Conservation (phyloP, 352 stramenopile species). For the Phytophthora quininea region DNA sequence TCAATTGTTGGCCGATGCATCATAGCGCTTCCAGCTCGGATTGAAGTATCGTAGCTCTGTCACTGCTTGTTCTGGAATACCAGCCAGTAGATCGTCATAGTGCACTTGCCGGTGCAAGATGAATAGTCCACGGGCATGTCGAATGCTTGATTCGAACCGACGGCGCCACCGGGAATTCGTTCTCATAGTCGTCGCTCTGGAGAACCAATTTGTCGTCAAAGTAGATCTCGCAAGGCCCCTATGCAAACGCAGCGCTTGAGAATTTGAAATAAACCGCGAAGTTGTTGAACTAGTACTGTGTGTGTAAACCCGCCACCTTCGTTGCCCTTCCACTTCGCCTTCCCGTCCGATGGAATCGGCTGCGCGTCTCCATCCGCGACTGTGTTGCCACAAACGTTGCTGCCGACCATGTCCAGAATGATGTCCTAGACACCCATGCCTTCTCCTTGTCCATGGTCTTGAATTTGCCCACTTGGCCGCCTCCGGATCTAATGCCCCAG, state of each 20-base stretch:
- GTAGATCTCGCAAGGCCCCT: conserved; percentile 19
- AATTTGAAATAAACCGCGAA: background rate
- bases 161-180: conserved; percentile 21
- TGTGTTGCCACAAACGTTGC: conserved; percentile 27
- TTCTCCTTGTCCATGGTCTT: conserved; percentile 12
- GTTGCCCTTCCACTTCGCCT: conserved; percentile 22
- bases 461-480: conserved; percentile 15
- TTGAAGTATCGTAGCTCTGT: conserved; percentile 42
- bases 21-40: background rate
- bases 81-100: conserved; percentile 51
- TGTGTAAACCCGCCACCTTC: conserved; percentile 10
- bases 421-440: conserved; percentile 21
- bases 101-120: too few relatives aligned
- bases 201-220: conserved; percentile 33
- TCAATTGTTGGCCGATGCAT: background rate
- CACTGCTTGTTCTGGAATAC: conserved; percentile 33
- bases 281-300: conserved; percentile 3
- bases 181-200: conserved; percentile 34
- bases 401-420: background rate
- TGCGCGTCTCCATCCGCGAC: conserved; percentile 15
- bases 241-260: conserved; percentile 32
- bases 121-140: background rate
- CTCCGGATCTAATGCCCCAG: conserved; percentile 13
- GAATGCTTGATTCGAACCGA: conserved; percentile 12
- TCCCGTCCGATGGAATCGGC: conserved; percentile 25